Percentiles rank a stretch among this genome's conserved stretches.
These are phyloP conservation scores for Simmondsia chinensis DNA, from an alignment of 148 eudicot genomes.

Conservation along the genomic window DNA sequence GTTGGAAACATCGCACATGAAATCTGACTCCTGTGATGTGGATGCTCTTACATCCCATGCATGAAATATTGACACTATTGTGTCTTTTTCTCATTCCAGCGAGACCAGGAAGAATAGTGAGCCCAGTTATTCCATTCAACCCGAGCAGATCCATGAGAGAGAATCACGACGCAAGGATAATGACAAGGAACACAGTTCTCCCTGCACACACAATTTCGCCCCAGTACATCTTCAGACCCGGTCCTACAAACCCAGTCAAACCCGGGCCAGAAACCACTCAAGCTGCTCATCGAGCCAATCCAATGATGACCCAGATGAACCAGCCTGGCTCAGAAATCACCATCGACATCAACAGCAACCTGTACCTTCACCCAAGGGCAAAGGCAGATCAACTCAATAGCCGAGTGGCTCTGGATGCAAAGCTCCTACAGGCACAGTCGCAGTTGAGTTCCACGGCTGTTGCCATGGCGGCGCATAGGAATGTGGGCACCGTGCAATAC, in stretches of 20 bases:
- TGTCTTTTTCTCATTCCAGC: conserved; percentile 31
- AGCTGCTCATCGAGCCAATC: conserved; percentile 20
- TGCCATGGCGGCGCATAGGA: conserved; percentile 67
- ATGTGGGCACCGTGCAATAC: conserved; percentile 62
- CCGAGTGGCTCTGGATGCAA: conserved; percentile 59
- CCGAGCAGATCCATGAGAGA: conserved; percentile 28
- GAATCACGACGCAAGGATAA: conserved; percentile 25
- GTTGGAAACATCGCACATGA: no score
- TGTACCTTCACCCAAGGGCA: conserved; percentile 22
- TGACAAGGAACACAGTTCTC: conserved; percentile 20
- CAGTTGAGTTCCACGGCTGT: conserved; percentile 65
- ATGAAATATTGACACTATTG: neutral
- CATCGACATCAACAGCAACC: conserved; percentile 34
- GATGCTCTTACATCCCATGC: no score
- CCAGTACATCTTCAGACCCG: conserved; percentile 28
- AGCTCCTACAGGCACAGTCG: conserved; percentile 72
- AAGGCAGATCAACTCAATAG: conserved; percentile 38
- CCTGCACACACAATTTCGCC: conserved; percentile 39
- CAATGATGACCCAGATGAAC: no score
- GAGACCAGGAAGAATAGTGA: conserved; percentile 69
- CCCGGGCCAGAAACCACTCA: conserved; percentile 9
- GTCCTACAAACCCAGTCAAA: conserved; percentile 34
- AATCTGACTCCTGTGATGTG: no score
- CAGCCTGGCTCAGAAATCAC: conserved; percentile 21
- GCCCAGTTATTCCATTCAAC: conserved; percentile 56